phyloP scores from a whole-genome alignment of 208 protist species.

The Histomonas meleagridis region DNA sequence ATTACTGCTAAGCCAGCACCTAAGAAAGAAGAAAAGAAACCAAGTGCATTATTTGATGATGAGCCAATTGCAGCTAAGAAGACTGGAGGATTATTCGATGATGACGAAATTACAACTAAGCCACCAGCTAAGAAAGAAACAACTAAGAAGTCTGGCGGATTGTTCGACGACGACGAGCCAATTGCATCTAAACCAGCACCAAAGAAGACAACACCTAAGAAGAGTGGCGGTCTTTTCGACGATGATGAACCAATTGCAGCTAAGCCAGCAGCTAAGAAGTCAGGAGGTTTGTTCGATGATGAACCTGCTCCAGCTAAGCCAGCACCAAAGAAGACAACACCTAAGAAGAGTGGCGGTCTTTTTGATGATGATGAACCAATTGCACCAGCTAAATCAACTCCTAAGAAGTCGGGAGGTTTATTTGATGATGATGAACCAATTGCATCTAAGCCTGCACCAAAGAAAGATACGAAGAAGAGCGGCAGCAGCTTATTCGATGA shows the following conservation, averaged over 20 bases:
- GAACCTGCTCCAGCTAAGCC: neutral
- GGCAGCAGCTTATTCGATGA: neutral
- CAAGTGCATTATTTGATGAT: neutral
- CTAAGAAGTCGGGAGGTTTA: neutral
- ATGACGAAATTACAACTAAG: neutral
- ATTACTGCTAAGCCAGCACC: neutral
- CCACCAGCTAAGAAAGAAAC: neutral
- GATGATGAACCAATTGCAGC: neutral
- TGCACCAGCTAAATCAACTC: neutral
- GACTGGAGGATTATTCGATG: neutral
- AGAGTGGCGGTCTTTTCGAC: neutral
- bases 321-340: neutral
- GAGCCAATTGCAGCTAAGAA: neutral
- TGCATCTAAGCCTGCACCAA: neutral
- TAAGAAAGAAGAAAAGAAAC: too few relatives aligned
- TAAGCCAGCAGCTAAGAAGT: neutral
- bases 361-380: neutral
- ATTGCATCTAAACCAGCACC: neutral
- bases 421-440: slow-evolving; percentile 8
- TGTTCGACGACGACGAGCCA: neutral
- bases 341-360: neutral
- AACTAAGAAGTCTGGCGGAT: neutral
- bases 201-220: neutral
- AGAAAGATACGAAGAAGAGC: neutral
- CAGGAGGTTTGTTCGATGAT: too few relatives aligned